Evolutionary conservation across 1,284 basidiomycete species (phyloP).

Genomic region (Rhodotorula sp.): DNA sequence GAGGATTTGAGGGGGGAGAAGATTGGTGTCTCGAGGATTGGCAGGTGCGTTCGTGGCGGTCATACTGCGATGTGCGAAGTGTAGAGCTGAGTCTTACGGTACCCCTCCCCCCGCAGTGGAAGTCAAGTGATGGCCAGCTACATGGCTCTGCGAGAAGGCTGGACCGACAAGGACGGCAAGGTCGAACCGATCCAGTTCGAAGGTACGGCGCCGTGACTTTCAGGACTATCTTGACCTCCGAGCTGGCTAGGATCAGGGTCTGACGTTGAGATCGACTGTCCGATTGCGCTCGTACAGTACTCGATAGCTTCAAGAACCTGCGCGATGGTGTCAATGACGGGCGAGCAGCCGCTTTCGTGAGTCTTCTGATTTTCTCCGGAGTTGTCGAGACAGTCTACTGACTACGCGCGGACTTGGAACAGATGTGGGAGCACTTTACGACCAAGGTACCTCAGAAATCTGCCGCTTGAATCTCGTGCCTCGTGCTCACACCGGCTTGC

Average conservation of each 20-base stretch:
- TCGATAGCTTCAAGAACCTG: slow-evolving; percentile 85
- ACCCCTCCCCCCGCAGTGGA: slow-evolving; percentile 56
- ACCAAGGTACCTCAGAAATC: slow-evolving; percentile 60
- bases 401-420: neutral
- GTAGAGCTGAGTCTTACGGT: too few relatives aligned
- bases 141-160: slow-evolving; percentile 82
- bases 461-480: neutral
- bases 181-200: slow-evolving; percentile 67
- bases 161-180: slow-evolving; percentile 55
- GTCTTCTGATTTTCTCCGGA: neutral
- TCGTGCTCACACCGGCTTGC: too few relatives aligned
- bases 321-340: slow-evolving; percentile 86
- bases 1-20: slow-evolving; percentile 74
- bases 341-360: slow-evolving; percentile 44
- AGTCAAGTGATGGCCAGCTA: slow-evolving; percentile 94
- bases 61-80: neutral
- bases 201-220: slow-evolving; percentile 53
- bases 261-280: neutral
- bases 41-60: slow-evolving; percentile 59
- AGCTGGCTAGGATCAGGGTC: neutral
- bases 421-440: slow-evolving; percentile 62
- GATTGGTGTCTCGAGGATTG: slow-evolving; percentile 85
- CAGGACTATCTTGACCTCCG: too few relatives aligned
- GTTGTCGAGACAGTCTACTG: neutral
- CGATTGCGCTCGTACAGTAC: slow-evolving; percentile 58